phyloP scores from a whole-genome alignment of 1,284 basidiomycete genomes.

The Ustilago sp. region DNA sequence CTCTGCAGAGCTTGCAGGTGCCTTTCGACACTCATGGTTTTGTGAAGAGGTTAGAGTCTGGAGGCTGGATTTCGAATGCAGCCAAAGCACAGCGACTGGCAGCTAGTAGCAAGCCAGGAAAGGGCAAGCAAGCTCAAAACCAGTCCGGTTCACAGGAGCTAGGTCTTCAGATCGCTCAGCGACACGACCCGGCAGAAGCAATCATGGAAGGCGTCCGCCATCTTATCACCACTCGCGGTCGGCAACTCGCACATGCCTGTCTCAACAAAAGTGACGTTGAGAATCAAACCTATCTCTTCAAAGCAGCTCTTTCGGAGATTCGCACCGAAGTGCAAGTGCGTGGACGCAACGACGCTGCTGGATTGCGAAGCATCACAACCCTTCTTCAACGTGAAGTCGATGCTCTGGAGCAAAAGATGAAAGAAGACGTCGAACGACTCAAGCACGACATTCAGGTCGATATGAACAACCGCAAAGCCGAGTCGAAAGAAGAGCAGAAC shows the following conservation, averaged over 20 bases:
- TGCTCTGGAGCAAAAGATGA: slow-evolving; percentile 86
- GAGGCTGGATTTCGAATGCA: slow-evolving; percentile 52
- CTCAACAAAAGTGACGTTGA: slow-evolving; percentile 82
- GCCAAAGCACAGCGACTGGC: slow-evolving; percentile 20
- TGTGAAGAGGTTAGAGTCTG: slow-evolving; percentile 58
- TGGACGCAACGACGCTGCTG: slow-evolving; percentile 85
- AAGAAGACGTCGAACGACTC: slow-evolving; percentile 87
- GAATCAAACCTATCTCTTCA: slow-evolving; percentile 88
- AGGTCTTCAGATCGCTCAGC: slow-evolving; percentile 36
- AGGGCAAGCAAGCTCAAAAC: slow-evolving; percentile 26
- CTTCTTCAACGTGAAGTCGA: slow-evolving; percentile 90
- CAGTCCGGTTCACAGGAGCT: slow-evolving; percentile 21
- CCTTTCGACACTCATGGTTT: slow-evolving; percentile 65
- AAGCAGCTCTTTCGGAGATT: slow-evolving; percentile 90
- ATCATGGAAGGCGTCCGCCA: slow-evolving; percentile 88
- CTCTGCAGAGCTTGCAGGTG: slow-evolving; percentile 48
- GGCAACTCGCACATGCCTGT: slow-evolving; percentile 79
- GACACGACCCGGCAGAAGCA: slow-evolving; percentile 66
- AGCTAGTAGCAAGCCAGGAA: slow-evolving; percentile 15
- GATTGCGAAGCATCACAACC: slow-evolving; percentile 80
- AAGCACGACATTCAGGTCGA: slow-evolving; percentile 98
- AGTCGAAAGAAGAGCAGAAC: slow-evolving; percentile 88
- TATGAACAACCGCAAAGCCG: slow-evolving; percentile 91
- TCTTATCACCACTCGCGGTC: slow-evolving; percentile 81
- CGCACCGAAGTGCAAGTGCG: slow-evolving; percentile 86